Conservation (phyloP, 306 rosid species). For the Pterocarpus macrocarpus region DNA sequence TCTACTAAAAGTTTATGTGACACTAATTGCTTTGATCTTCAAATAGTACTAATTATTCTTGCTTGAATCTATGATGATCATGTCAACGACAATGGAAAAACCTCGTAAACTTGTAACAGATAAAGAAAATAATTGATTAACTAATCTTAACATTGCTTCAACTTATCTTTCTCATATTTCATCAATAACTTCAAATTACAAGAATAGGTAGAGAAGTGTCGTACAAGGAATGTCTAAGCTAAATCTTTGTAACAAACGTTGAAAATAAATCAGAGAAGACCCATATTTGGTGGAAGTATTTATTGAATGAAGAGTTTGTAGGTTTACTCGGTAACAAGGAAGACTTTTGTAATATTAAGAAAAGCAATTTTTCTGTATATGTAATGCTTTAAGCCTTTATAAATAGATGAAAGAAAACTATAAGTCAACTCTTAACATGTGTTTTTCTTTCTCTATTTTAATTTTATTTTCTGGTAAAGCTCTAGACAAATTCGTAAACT, state of each 20-base stretch:
- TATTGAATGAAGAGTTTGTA: neutral
- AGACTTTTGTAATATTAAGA: neutral
- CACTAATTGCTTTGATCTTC: neutral
- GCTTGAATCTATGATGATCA: neutral
- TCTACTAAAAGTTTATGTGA: neutral
- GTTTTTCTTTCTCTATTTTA: neutral
- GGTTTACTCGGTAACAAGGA: neutral
- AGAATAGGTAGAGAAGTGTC: neutral
- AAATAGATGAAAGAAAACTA: no score
- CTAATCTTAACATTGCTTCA: neutral
- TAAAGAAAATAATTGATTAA: neutral
- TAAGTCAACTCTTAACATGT: neutral
- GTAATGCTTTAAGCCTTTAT: no score
- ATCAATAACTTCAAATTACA: slow-evolving; percentile 23
- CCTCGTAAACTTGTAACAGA: neutral
- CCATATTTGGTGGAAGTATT: neutral
- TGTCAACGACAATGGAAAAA: neutral
- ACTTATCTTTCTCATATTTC: slow-evolving; percentile 1
- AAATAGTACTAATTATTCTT: neutral
- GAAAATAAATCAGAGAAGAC: neutral
- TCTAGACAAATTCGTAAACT: neutral
- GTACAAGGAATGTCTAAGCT: neutral
- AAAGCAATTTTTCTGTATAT: no score
- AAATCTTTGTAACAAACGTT: neutral
- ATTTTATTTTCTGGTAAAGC: neutral